These are phyloP conservation scores for Saposhnikovia divaricata DNA, from an alignment of 129 eudicot species.

Conservation along the genomic window DNA sequence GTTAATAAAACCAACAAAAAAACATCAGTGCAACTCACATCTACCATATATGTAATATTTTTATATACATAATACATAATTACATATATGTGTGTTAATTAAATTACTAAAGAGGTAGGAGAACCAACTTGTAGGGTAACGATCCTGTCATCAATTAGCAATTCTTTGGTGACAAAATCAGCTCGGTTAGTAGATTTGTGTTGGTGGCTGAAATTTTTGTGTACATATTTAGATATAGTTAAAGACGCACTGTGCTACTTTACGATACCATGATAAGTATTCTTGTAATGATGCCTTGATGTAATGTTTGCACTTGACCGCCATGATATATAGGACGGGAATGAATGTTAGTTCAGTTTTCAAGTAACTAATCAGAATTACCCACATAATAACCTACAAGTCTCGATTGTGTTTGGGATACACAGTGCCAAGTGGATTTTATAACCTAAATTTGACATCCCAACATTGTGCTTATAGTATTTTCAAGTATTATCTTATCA, in stretches of 20 bases:
- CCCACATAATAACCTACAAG: not conserved
- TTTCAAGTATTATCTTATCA: too few species aligned
- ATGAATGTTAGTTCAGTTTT: not conserved
- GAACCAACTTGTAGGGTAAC: too few species aligned
- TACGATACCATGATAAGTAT: not conserved
- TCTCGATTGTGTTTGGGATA: too few species aligned
- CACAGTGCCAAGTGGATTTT: too few species aligned
- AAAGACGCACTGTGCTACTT: constrained; percentile 15
- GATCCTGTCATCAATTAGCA: constrained; percentile 83
- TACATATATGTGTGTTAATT: too few species aligned
- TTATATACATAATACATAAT: too few species aligned
- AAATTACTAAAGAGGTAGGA: too few species aligned
- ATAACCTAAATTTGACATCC: too few species aligned
- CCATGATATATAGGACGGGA: not conserved
- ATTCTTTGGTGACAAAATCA: constrained; percentile 91
- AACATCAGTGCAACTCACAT: too few species aligned
- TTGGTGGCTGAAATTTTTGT: constrained; percentile 93
- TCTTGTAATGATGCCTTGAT: not conserved
- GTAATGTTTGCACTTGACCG: not conserved
- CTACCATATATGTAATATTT: too few species aligned
- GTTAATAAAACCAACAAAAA: constrained; percentile 13
- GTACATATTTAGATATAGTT: constrained; percentile 65
- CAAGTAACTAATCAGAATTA: not conserved
- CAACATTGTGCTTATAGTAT: too few species aligned
- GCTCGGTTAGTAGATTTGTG: constrained; percentile 96